These are phyloP conservation scores for Trapa incisa DNA, from an alignment of 345 rosid species.

Conservation along the genomic window DNA sequence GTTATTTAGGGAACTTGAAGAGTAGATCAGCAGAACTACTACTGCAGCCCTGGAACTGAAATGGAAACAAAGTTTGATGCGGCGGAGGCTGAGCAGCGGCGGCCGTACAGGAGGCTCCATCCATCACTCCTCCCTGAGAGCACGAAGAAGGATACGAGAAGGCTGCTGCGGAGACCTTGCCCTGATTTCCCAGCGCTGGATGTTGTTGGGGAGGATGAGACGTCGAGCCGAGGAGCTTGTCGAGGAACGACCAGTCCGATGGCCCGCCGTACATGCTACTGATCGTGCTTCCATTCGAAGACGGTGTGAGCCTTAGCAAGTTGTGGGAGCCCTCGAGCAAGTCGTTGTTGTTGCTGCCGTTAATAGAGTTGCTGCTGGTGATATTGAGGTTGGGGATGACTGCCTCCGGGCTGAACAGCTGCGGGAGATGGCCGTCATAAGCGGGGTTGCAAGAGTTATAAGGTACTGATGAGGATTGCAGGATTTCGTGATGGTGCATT, in stretches of 20 bases:
- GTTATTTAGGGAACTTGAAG: conserved; percentile 44
- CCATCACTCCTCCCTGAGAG: neutral
- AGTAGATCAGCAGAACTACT: conserved; percentile 14
- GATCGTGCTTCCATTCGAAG: conserved; percentile 3
- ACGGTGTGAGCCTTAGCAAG: conserved; percentile 49
- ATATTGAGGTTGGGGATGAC: conserved; percentile 17
- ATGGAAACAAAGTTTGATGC: conserved; percentile 35
- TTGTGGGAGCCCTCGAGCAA: conserved; percentile 54
- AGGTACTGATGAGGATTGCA: neutral
- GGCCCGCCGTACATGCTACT: neutral
- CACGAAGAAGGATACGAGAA: neutral
- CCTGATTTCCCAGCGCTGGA: conserved; percentile 16
- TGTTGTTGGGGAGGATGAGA: conserved; percentile 8
- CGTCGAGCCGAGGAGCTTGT: conserved; percentile 49
- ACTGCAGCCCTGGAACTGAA: conserved; percentile 46
- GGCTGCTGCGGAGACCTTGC: neutral
- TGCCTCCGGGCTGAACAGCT: conserved; percentile 66
- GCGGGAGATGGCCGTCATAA: conserved; percentile 67
- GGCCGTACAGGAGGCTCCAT: neutral
- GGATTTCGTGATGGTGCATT: conserved; percentile 8
- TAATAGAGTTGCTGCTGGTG: conserved; percentile 10
- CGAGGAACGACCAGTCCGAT: conserved; percentile 69
- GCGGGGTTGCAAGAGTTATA: neutral
- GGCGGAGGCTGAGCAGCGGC: conserved; percentile 17
- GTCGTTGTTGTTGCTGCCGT: conserved; percentile 23